Evolutionary conservation across 2,329 filamentous ascomycete genomes (phyloP), one percentile per base, ranked within the genome.

Genomic region (Parafenestella ontariensis): DNA sequence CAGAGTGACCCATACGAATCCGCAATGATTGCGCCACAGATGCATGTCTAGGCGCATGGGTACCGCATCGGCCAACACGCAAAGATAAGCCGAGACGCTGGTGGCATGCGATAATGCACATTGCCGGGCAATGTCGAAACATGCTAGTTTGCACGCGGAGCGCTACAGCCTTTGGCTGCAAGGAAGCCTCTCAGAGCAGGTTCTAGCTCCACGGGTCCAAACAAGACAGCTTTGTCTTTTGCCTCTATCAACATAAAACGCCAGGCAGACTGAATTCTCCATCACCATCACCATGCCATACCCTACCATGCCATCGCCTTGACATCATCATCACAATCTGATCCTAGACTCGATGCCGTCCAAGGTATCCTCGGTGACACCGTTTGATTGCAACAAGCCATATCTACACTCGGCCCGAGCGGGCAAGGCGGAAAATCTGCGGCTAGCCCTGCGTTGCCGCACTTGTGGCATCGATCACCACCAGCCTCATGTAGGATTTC

Each of bases 401-500:
- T 34, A 37, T 28, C 17, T 45, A 24, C n/a, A 10, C 44, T 47
- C 44, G 44, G 44, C 44, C 44, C 29, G 21, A n/a, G 42, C 37
- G 31, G 28, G 50, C 46, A 39, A 18, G 46, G 51, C 11, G 39
- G 46, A 48, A 55, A 49, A 42, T 51, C 55, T 51, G 52, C 55
- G 36, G 52, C 55, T 58, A 55, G 44, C 28, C 52, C 20, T 52
- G 47, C 52, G 48, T 49, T 55, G 48, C 47, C 55, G 55, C 47
- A 54, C 39, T 46, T 49, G 55, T 55, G 52, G 55, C 37, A 13
- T 39, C 11, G 18, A 40, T 24, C 20, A 24, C 13, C 36, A 11
- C 3, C 10, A 53, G 17, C 49, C 45, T 46, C 42, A 43, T 20
- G 21, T 23, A 21, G 21, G n/a, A 15, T 24, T 40, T 23, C 37